phyloP scores from a whole-genome alignment of 768 basidiomycete genomes.

The Butyriboletus loyo region DNA sequence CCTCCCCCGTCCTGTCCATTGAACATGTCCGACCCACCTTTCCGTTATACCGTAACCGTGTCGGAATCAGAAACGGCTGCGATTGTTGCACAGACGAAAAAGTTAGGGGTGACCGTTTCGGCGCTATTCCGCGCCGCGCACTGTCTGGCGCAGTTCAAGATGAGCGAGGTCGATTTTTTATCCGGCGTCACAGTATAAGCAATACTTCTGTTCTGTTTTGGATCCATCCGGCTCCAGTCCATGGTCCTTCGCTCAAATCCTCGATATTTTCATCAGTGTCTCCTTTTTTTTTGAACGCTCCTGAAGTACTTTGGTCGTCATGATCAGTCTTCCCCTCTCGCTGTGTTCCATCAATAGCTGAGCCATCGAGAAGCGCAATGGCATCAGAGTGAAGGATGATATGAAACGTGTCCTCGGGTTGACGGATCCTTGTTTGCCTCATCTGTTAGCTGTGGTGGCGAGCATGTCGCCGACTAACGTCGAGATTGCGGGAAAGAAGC shows the following conservation, averaged over 20 bases:
- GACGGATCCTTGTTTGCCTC: slow-evolving; percentile 18
- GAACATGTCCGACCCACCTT: slow-evolving; percentile 7
- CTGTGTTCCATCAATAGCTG: slow-evolving; percentile 1
- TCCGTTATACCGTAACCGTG: background rate
- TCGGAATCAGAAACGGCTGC: slow-evolving; percentile 11
- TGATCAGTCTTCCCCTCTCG: slow-evolving; percentile 11
- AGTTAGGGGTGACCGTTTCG: slow-evolving; percentile 11
- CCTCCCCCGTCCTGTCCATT: slow-evolving; percentile 4
- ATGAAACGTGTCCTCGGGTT: slow-evolving; percentile 17
- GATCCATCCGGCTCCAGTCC: background rate
- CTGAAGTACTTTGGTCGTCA: slow-evolving; percentile 12
- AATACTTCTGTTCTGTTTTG: background rate
- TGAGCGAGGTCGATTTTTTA: slow-evolving; percentile 22
- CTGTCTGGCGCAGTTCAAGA: slow-evolving; percentile 19
- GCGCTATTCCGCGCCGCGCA: slow-evolving; percentile 23
- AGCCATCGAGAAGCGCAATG: slow-evolving; percentile 17
- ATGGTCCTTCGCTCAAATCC: background rate
- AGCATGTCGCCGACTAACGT: background rate
- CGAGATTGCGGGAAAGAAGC: background rate
- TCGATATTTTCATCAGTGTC: background rate
- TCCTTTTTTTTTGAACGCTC: slow-evolving; percentile 19
- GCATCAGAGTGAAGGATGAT: slow-evolving; percentile 11
- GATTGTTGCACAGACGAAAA: slow-evolving; percentile 9
- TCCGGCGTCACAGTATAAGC: slow-evolving; percentile 11
- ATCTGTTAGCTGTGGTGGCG: background rate